Evolutionary conservation across 2,329 filamentous ascomycete genomes (phyloP).

Genomic region (Alternaria sp.): DNA sequence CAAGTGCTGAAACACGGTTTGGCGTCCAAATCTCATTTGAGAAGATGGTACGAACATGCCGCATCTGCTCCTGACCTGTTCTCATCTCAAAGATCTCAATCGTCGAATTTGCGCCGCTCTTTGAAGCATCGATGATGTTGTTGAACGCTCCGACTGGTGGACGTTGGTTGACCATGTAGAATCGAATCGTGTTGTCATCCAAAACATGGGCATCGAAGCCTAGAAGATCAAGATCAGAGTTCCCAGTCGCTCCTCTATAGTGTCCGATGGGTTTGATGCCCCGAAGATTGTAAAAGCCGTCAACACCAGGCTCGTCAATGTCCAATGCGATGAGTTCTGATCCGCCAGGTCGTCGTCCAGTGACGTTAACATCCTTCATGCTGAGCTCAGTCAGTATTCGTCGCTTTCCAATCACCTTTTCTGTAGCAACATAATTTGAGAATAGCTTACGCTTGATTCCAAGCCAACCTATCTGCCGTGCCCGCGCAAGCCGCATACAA

Average conservation of each 20-base stretch:
- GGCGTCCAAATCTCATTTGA: constrained; percentile 31
- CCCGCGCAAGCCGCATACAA: constrained; percentile 44
- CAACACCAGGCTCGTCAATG: constrained; percentile 35
- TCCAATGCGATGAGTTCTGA: constrained; percentile 39
- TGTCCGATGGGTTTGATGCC: constrained; percentile 28
- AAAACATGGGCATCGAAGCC: constrained; percentile 40
- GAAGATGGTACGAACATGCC: constrained; percentile 31
- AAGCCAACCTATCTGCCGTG: constrained; percentile 27
- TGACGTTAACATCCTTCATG: constrained; percentile 27
- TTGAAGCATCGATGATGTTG: constrained; percentile 30
- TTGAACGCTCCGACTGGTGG: constrained; percentile 36
- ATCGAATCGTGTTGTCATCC: constrained; percentile 34
- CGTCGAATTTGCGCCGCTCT: constrained; percentile 36
- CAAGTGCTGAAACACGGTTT: constrained; percentile 35
- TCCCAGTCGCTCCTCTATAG: constrained; percentile 34
- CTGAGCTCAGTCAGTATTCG: constrained; percentile 15
- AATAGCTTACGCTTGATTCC: constrained; percentile 37
- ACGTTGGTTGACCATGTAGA: constrained; percentile 40
- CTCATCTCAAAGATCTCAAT: constrained; percentile 40
- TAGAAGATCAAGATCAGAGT: constrained; percentile 31
- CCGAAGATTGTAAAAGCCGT: constrained; percentile 37
- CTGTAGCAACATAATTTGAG: background rate
- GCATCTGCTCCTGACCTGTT: constrained; percentile 32
- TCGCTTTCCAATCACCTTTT: no score
- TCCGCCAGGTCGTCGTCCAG: constrained; percentile 32